Conservation (phyloP, 805 yeast species). For the Ogataea zsoltii region DNA sequence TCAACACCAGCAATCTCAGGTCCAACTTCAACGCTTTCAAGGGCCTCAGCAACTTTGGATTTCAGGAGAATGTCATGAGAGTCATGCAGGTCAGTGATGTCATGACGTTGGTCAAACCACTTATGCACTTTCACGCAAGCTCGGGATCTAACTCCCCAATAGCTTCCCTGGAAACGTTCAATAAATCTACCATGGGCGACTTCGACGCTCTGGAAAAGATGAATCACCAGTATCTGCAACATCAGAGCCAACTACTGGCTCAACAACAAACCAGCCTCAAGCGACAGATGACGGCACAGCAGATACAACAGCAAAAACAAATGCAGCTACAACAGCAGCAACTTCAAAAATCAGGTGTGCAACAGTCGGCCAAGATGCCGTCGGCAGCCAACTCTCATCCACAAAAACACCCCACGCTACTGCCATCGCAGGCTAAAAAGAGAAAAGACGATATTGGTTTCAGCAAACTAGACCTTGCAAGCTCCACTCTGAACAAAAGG, state of each 20-base stretch:
- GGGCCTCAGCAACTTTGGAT: conserved; percentile 56
- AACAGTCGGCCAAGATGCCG: not conserved
- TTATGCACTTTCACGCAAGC: conserved; percentile 51
- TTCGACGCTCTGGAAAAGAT: conserved; percentile 20
- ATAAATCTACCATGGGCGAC: conserved; percentile 25
- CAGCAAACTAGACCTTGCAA: conserved; percentile 34
- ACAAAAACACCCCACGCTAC: conserved; percentile 5
- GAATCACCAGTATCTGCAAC: conserved; percentile 20
- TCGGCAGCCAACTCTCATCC: not conserved
- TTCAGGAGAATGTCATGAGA: conserved; percentile 66
- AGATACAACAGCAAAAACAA: conserved; percentile 13
- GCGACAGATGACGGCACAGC: conserved; percentile 22
- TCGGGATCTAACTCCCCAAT: conserved; percentile 47
- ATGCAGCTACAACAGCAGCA: conserved; percentile 18
- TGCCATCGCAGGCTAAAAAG: conserved; percentile 8
- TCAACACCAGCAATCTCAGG: conserved; percentile 21
- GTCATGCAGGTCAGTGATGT: conserved; percentile 75
- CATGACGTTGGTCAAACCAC: conserved; percentile 67
- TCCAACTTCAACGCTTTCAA: conserved; percentile 40
- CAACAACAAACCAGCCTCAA: conserved; percentile 17
- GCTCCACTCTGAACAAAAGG: conserved; percentile 37
- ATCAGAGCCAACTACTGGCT: conserved; percentile 29
- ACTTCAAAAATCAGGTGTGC: conserved; percentile 7
- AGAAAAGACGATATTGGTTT: conserved; percentile 15
- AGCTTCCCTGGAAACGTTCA: conserved; percentile 57